A percentile compares a stretch with the other conserved stretches of the same genome.
Evolutionary conservation across 2,329 filamentous ascomycete genomes (phyloP).

Genomic region (Penicillium concentricum): DNA sequence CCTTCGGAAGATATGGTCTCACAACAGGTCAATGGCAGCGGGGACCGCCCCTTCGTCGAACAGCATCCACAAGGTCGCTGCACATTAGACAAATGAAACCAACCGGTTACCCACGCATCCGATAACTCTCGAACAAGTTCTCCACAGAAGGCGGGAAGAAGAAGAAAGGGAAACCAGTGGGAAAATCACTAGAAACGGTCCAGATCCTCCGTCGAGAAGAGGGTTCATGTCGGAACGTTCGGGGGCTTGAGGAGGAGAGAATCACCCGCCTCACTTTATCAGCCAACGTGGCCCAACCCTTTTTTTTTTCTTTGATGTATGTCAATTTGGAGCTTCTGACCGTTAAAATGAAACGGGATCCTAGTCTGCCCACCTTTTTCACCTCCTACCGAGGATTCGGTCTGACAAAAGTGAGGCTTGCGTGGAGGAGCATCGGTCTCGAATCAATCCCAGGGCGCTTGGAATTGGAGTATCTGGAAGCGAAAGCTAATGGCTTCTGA

Average conservation of each 20-base stretch:
- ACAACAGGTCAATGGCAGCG: slow-evolving; percentile 6
- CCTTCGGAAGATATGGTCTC: slow-evolving; percentile 16
- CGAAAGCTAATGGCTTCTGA: neutral
- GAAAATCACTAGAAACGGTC: neutral
- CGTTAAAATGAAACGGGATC: neutral
- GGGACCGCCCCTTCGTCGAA: neutral
- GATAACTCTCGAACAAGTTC: slow-evolving; percentile 2
- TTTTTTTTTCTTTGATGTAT: slow-evolving; percentile 8
- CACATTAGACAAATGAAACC: slow-evolving; percentile 8
- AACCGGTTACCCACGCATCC: neutral
- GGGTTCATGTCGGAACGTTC: slow-evolving; percentile 20
- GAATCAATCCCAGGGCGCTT: slow-evolving; percentile 10
- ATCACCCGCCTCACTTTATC: slow-evolving; percentile 37
- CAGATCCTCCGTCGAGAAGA: slow-evolving; percentile 1
- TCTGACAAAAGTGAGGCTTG: slow-evolving; percentile 25
- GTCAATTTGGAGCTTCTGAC: slow-evolving; percentile 5
- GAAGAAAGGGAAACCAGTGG: neutral
- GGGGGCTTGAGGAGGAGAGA: slow-evolving; percentile 9
- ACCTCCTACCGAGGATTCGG: slow-evolving; percentile 1
- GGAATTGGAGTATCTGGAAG: neutral
- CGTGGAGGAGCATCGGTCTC: slow-evolving; percentile 9
- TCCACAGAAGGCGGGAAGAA: slow-evolving; percentile 1
- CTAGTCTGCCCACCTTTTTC: neutral
- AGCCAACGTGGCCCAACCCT: slow-evolving; percentile 31
- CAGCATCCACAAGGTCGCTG: slow-evolving; percentile 9